Conservation (phyloP, 495 filamentous ascomycete genomes). For the Rhizodiscina lignyota region DNA sequence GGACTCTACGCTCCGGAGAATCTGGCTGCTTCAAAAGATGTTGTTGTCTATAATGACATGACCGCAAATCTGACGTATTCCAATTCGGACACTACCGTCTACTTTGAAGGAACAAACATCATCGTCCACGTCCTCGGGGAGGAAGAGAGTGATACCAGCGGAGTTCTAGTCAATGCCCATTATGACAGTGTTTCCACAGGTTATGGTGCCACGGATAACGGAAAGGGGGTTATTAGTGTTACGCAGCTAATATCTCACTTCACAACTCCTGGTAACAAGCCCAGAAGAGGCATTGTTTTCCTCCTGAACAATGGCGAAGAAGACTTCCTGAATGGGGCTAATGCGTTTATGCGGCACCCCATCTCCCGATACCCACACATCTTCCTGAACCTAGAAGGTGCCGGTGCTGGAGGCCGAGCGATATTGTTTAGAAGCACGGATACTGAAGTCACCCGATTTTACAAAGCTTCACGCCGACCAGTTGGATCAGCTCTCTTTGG, state of each 20-base stretch:
- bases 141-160: conserved; percentile 45
- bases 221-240: conserved; percentile 70
- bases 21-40: background rate
- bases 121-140: conserved; percentile 78
- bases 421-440: conserved; percentile 77
- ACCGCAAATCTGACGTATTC: conserved; percentile 59
- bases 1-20: background rate
- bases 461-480: conserved; percentile 51
- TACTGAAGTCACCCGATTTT: conserved; percentile 67
- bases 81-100: conserved; percentile 31
- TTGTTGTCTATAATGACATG: conserved; percentile 31
- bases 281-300: conserved; percentile 63
- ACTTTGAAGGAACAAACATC: conserved; percentile 88
- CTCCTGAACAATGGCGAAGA: conserved; percentile 95
- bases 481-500: conserved; percentile 69
- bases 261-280: conserved; percentile 55
- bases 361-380: conserved; percentile 59
- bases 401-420: conserved; percentile 82
- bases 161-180: conserved; percentile 85
- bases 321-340: conserved; percentile 79
- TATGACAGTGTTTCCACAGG: conserved; percentile 92
- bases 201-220: conserved; percentile 84
- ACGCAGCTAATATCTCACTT: conserved; percentile 86
- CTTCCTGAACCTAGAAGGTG: conserved; percentile 89
- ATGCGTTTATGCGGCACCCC: conserved; percentile 70